phyloP scores from a whole-genome alignment of 345 rosid genomes.

The Melaleuca quinquenervia region DNA sequence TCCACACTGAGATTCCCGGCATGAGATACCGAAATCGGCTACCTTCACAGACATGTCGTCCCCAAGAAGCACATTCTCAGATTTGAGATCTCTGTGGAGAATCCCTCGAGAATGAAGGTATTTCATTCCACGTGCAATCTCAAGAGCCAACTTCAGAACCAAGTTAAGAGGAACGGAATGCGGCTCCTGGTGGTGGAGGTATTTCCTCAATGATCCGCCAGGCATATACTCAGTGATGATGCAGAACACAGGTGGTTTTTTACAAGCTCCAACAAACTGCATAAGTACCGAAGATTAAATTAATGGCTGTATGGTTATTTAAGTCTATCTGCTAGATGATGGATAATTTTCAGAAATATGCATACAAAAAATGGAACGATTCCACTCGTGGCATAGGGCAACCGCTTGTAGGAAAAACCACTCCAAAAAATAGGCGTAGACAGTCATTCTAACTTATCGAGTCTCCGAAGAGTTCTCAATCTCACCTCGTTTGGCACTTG shows the following conservation, averaged over 20 bases:
- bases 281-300: conserved; percentile 1
- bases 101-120: conserved; percentile 67
- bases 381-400: neutral
- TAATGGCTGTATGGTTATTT: neutral
- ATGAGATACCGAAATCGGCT: conserved; percentile 75
- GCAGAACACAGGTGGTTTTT: conserved; percentile 59
- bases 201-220: conserved; percentile 59
- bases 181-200: conserved; percentile 64
- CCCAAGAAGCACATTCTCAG: conserved; percentile 61
- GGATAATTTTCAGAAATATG: neutral
- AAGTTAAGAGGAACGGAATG: conserved; percentile 48
- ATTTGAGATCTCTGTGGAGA: conserved; percentile 71
- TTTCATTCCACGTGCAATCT: conserved; percentile 69
- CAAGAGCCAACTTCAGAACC: conserved; percentile 54
- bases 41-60: conserved; percentile 63
- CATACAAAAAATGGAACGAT: neutral
- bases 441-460: neutral
- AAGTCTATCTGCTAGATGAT: neutral
- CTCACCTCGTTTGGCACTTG: neutral
- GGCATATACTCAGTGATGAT: conserved; percentile 64
- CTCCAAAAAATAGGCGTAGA: neutral
- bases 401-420: neutral
- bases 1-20: conserved; percentile 60
- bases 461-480: neutral
- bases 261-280: conserved; percentile 72